Conservation (phyloP, 225 moss, liverwort and hornwort species). For the Pseudisothecium myosuroides region DNA sequence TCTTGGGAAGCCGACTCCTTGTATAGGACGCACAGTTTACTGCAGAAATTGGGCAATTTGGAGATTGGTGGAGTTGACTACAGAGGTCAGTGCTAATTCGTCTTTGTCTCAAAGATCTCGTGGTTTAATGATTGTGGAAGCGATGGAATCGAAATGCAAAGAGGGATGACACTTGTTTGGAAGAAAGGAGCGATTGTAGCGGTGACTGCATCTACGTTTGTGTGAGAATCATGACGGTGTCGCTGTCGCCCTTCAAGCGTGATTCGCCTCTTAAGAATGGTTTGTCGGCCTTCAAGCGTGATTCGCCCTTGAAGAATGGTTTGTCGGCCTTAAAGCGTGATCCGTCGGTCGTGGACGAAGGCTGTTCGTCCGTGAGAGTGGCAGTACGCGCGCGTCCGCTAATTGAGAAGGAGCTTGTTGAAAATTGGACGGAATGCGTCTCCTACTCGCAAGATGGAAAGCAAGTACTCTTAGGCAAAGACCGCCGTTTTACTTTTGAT, state of each 20-base stretch:
- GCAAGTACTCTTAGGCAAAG: conserved; percentile 68
- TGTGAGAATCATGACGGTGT: conserved; percentile 41
- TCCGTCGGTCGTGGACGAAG: conserved; percentile 40
- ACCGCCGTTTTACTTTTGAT: conserved; percentile 84
- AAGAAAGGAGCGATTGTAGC: neutral
- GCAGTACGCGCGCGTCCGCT: conserved; percentile 80
- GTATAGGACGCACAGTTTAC: neutral
- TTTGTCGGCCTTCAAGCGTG: neutral
- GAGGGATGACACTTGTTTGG: conserved; percentile 8
- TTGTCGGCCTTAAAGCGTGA: conserved; percentile 17
- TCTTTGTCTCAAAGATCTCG: neutral
- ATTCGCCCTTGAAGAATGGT: neutral
- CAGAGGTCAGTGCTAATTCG: neutral
- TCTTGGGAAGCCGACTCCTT: neutral
- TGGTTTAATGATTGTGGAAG: neutral
- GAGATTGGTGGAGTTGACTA: neutral
- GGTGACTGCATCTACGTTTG: neutral
- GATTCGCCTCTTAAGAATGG: neutral
- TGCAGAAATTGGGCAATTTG: neutral
- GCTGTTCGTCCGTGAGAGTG: conserved; percentile 63
- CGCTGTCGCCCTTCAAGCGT: conserved; percentile 17
- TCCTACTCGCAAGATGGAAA: conserved; percentile 67
- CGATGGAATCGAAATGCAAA: conserved; percentile 6
- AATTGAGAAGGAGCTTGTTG: conserved; percentile 79
- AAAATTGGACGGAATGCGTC: conserved; percentile 76